Base-by-base conservation (phyloP, 306 rosid species). In the Vigna reflexopilosa region DNA sequence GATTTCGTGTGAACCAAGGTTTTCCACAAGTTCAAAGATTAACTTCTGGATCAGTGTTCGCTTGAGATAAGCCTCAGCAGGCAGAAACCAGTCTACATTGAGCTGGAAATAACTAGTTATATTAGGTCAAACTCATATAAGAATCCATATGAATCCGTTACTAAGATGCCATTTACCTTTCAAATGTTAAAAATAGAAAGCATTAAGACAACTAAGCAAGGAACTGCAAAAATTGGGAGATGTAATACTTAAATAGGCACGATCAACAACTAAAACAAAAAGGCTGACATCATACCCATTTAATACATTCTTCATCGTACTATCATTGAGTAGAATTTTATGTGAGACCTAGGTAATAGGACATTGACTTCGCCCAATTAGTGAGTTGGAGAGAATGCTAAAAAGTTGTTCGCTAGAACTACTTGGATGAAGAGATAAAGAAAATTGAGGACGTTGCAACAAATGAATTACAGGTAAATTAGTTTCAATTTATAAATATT, bases 11-110 rank as follows among this genome's bases (percentile, higher is more conserved):
- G 67, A 74, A 71, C 76, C 80, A 32, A 70, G 82, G 78, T 77
- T 85, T 83, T 83, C 90, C 83, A 94, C 83, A n/a, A 90, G 94
- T 80, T 85, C 90, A 70, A 76, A 90, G 70, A 94, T 90, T 80
- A 92, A 77, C 81, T 80, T 94, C 93, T 92, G 96, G 81, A 94
- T 90, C 73, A 89, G 85, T 61, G 93, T 86, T 64, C 98, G 91
- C 93, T 94, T 94, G 81, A 90, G 92, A 64, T 90, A 94, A 61
- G 97, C 97, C 87, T 94, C 98, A 1, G 90, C 83, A 50, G 98
- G 97, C 11, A 65, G 89, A 89, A 94, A 94, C 98, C 98, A 94
- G 78, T 90, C 81, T 81, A 78, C 87, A 83, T 82, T 87, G 38
- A 94, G 98, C 98, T 94, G 95, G 80, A 75, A 79, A 72, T 48